Conservation (phyloP, 495 filamentous ascomycete species). For the Talaromyces adpressus region DNA sequence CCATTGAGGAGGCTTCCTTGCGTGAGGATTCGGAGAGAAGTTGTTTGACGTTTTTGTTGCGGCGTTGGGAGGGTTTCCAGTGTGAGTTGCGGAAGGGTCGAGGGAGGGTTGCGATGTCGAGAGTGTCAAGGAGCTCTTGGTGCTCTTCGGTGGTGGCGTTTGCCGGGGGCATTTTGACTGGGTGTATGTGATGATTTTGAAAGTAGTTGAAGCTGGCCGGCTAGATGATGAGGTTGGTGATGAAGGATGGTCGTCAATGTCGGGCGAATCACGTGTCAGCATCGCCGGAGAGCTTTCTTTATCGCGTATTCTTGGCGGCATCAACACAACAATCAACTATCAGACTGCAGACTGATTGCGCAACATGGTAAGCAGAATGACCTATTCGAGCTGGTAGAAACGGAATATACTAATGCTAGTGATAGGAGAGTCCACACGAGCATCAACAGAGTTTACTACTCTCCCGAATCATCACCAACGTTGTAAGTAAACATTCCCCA, state of each 20-base stretch:
- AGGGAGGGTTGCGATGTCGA: slow-evolving; percentile 75
- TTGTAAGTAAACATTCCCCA: slow-evolving; percentile 47
- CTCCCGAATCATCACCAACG: slow-evolving; percentile 93
- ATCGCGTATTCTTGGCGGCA: slow-evolving; percentile 6
- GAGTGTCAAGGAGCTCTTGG: slow-evolving; percentile 65
- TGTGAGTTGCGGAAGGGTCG: slow-evolving; percentile 81
- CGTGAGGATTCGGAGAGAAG: slow-evolving; percentile 84
- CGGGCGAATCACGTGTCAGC: neutral
- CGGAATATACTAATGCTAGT: slow-evolving; percentile 7
- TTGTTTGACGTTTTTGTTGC: slow-evolving; percentile 97
- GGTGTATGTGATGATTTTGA: neutral
- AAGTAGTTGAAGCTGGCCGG: neutral
- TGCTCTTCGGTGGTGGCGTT: slow-evolving; percentile 42
- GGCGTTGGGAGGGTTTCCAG: slow-evolving; percentile 88
- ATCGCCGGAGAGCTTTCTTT: neutral
- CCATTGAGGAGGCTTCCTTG: slow-evolving; percentile 72
- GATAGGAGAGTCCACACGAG: slow-evolving; percentile 91
- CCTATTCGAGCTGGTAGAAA: neutral
- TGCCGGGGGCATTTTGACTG: slow-evolving; percentile 34
- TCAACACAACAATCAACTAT: neutral
- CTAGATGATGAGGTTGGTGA: neutral
- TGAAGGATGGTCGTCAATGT: neutral
- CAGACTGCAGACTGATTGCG: neutral
- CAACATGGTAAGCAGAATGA: neutral
- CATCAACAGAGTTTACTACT: slow-evolving; percentile 92